A percentile compares a stretch with the other conserved stretches of the same genome.
Evolutionary conservation across 768 basidiomycete species (phyloP).

Genomic region (Russula vinacea): DNA sequence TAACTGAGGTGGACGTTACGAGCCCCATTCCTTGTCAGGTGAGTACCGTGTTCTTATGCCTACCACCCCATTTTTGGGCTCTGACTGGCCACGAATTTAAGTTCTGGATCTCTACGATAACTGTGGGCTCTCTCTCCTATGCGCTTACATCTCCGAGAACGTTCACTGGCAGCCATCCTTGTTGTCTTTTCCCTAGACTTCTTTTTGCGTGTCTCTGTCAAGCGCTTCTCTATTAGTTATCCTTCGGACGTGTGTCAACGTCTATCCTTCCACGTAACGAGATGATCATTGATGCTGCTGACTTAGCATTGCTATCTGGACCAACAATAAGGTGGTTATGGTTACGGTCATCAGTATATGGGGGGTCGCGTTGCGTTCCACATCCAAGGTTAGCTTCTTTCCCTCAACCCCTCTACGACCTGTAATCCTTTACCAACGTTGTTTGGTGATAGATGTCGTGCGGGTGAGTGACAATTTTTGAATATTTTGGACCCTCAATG

Average conservation of each 20-base stretch:
- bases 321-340: not conserved
- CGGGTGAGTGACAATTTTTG: not conserved
- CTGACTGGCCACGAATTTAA: not conserved
- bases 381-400: no score
- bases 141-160: not conserved
- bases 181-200: not conserved
- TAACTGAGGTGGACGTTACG: not conserved
- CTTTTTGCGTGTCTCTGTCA: not conserved
- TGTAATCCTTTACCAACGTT: not conserved
- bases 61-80: no score
- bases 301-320: conserved; percentile 17
- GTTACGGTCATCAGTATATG: not conserved
- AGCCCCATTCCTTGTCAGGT: not conserved
- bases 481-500: not conserved
- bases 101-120: not conserved
- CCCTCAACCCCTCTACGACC: no score
- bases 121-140: not conserved
- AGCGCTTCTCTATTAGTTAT: conserved; percentile 12
- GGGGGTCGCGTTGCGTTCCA: not conserved
- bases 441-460: not conserved
- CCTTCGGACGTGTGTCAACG: conserved; percentile 15
- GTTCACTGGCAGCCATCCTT: not conserved
- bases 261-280: not conserved
- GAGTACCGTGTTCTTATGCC: not conserved
- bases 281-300: not conserved